Percentiles rank a stretch among this genome's conserved stretches.
These are phyloP conservation scores for Taphrina communis DNA, from an alignment of 1,139 yeast genomes.

Conservation along the genomic window DNA sequence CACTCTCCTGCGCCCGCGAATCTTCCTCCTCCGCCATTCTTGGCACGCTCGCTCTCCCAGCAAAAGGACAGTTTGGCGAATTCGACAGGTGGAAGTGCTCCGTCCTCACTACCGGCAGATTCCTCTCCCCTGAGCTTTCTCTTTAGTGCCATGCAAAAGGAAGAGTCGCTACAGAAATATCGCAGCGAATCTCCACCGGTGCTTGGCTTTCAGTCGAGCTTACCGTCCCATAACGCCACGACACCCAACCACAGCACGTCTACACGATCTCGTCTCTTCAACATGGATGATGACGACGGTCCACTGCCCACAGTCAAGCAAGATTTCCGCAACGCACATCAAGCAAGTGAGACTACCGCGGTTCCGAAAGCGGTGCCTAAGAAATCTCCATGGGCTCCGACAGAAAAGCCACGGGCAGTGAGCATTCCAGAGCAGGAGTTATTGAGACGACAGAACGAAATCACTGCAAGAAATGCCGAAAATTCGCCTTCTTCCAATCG, in stretches of 20 bases:
- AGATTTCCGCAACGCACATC: not conserved
- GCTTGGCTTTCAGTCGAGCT: not conserved
- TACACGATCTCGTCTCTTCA: not conserved
- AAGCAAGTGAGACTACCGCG: not conserved
- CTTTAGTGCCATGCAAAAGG: constrained; percentile 26
- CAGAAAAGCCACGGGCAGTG: constrained; percentile 22
- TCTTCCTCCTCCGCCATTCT: constrained; percentile 36
- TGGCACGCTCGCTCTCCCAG: constrained; percentile 6
- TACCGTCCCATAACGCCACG: not conserved
- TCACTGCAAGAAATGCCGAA: not conserved
- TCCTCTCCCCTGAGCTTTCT: constrained; percentile 30
- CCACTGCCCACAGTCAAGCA: not conserved
- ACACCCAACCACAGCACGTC: not conserved
- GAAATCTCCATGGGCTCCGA: constrained; percentile 29
- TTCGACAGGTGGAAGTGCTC: not conserved
- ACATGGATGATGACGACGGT: constrained; percentile 14
- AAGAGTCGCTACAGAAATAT: constrained; percentile 1
- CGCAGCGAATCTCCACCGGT: constrained; percentile 16
- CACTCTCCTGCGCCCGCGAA: constrained; percentile 40
- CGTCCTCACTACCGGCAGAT: not conserved
- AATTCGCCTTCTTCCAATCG: not conserved
- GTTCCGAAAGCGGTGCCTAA: not conserved
- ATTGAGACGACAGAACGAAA: not conserved
- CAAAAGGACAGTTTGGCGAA: not conserved
- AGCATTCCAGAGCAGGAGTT: constrained; percentile 10